These are phyloP conservation scores for Botrytis tulipae DNA, from an alignment of 2,329 filamentous ascomycete genomes.

Conservation along the genomic window DNA sequence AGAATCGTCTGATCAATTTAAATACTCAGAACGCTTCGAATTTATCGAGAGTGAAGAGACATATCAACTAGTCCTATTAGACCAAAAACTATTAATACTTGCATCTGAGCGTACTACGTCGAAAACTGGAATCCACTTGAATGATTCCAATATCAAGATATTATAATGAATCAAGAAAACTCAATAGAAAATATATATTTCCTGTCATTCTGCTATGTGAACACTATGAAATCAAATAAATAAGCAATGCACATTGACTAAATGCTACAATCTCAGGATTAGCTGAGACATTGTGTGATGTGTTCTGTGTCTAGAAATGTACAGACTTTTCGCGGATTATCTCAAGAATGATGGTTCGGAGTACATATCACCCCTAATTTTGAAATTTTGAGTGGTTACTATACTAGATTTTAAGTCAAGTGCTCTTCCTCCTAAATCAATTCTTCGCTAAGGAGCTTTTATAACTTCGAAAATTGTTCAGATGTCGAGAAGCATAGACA, in stretches of 20 bases:
- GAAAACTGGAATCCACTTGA: no score
- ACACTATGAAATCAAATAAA: no score
- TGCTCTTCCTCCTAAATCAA: rapidly evolving
- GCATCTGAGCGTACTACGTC: no score
- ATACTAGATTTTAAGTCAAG: neutral
- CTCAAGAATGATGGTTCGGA: neutral
- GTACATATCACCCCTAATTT: neutral
- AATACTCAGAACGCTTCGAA: rapidly evolving
- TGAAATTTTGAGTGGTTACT: neutral
- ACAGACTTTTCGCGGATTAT: neutral
- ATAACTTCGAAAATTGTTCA: neutral
- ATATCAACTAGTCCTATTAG: neutral
- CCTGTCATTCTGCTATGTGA: no score
- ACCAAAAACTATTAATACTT: no score
- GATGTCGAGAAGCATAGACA: neutral
- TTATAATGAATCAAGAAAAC: no score
- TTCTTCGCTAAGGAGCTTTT: neutral
- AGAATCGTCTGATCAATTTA: neutral
- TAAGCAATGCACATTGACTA: neutral
- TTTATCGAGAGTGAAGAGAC: neutral
- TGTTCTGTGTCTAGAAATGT: neutral
- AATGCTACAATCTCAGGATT: rapidly evolving
- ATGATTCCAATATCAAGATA: no score
- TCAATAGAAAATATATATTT: no score
- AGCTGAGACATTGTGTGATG: neutral